phyloP scores from a whole-genome alignment of 495 filamentous ascomycete species.

The Immersiella caudata region DNA sequence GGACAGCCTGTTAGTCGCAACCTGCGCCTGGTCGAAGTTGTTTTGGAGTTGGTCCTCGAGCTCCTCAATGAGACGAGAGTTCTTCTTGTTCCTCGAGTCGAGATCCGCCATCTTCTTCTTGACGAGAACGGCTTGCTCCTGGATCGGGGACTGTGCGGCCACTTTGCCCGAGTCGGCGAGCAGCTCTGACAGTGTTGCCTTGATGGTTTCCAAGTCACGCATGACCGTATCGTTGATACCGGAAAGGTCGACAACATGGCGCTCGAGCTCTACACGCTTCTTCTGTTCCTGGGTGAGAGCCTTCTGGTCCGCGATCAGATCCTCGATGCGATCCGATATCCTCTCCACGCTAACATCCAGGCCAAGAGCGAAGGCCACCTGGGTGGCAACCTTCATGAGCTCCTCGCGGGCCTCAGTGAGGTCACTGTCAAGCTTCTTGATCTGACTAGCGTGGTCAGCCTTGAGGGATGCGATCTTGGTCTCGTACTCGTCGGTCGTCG shows the following conservation, averaged over 20 bases:
- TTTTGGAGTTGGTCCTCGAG: conserved; percentile 95
- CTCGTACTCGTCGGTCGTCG: conserved; percentile 46
- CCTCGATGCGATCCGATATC: conserved; percentile 56
- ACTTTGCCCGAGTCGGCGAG: conserved; percentile 42
- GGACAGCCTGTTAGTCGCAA: conserved; percentile 74
- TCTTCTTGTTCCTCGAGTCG: conserved; percentile 73
- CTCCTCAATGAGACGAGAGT: conserved; percentile 87
- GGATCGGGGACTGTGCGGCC: conserved; percentile 59
- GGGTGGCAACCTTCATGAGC: conserved; percentile 62
- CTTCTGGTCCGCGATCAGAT: conserved; percentile 53
- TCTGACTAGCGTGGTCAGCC: conserved; percentile 60
- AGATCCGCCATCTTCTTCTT: conserved; percentile 70
- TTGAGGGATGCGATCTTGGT: conserved; percentile 48
- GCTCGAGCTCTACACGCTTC: conserved; percentile 54
- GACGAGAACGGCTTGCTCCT: conserved; percentile 70
- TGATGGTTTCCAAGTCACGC: conserved; percentile 56
- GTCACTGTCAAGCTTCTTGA: conserved; percentile 67
- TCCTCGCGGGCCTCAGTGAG: conserved; percentile 71
- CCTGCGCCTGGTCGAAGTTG: conserved; percentile 90
- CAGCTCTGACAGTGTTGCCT: conserved; percentile 48
- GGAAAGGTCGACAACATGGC: conserved; percentile 51
- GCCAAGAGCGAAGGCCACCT: conserved; percentile 56
- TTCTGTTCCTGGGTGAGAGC: conserved; percentile 57
- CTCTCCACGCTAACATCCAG: conserved; percentile 58
- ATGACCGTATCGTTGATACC: conserved; percentile 58